Evolutionary conservation across 225 moss, liverwort and hornwort species (phyloP).

Genomic region (Bryum argenteum): DNA sequence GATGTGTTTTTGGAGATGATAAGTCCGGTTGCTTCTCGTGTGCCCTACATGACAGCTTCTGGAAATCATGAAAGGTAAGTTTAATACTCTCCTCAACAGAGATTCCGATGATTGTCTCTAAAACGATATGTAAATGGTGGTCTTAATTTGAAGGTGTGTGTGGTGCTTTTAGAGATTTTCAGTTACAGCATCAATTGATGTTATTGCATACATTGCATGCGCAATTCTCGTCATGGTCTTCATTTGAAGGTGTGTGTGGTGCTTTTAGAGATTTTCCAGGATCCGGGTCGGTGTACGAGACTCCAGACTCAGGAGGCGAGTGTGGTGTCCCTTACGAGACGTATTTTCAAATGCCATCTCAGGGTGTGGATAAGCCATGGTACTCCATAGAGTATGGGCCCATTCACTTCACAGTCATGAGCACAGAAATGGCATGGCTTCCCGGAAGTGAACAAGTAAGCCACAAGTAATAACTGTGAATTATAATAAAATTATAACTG

Average conservation of each 20-base stretch:
- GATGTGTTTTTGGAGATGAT: conserved; percentile 77
- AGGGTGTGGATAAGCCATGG: conserved; percentile 70
- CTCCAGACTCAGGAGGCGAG: conserved; percentile 70
- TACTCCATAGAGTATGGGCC: conserved; percentile 75
- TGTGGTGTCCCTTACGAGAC: conserved; percentile 74
- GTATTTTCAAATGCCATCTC: conserved; percentile 78
- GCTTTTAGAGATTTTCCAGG: conserved; percentile 62
- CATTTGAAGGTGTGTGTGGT: background rate
- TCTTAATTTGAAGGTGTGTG: background rate
- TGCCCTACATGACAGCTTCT: conserved; percentile 77
- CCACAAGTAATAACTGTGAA: too few relatives aligned
- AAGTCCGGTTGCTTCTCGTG: conserved; percentile 56
- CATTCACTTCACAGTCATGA: conserved; percentile 68
- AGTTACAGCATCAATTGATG: too few relatives aligned
- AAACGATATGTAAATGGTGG: too few relatives aligned
- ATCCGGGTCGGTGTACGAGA: conserved; percentile 68
- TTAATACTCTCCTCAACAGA: background rate
- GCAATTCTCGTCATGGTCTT: background rate
- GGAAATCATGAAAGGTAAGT: conserved; percentile 78
- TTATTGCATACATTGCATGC: background rate
- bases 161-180: conserved; percentile 59
- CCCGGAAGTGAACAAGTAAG: conserved; percentile 63
- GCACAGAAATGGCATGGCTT: conserved; percentile 66
- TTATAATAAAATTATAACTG: too few relatives aligned
- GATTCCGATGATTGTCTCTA: too few relatives aligned